Percentiles rank a stretch among this genome's conserved stretches.
These are phyloP conservation scores for Neobulgaria alba DNA, from an alignment of 2,329 filamentous ascomycete species.

Conservation along the genomic window DNA sequence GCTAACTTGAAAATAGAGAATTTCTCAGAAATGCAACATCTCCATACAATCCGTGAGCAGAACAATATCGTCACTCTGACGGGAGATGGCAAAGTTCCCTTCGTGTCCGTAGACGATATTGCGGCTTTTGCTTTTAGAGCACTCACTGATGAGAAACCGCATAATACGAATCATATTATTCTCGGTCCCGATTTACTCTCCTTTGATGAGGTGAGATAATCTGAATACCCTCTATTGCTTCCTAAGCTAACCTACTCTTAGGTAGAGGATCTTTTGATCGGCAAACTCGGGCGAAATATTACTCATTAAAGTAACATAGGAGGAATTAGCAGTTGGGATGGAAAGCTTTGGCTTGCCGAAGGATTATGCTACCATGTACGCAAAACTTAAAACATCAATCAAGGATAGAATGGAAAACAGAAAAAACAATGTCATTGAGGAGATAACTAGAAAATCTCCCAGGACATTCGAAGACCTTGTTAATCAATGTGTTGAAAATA, in stretches of 20 bases:
- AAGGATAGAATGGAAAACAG: slow-evolving; percentile 14
- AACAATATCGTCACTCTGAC: slow-evolving; percentile 36
- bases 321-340: slow-evolving; percentile 9
- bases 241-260: not conserved
- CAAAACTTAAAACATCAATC: slow-evolving; percentile 15
- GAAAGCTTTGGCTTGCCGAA: slow-evolving; percentile 2
- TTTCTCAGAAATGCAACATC: slow-evolving; percentile 31
- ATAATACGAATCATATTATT: slow-evolving; percentile 34
- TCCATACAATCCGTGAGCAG: slow-evolving; percentile 30
- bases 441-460: slow-evolving; percentile 12
- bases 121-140: slow-evolving; percentile 35
- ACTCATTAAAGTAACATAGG: slow-evolving; percentile 13
- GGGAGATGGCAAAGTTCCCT: slow-evolving; percentile 37
- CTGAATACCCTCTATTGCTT: not conserved
- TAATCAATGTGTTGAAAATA: slow-evolving; percentile 7
- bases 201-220: slow-evolving; percentile 25
- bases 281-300: slow-evolving; percentile 12
- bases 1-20: slow-evolving; percentile 32
- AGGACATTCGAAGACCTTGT: slow-evolving; percentile 14
- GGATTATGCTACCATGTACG: slow-evolving; percentile 15
- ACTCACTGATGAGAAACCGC: slow-evolving; percentile 32
- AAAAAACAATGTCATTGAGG: slow-evolving; percentile 11
- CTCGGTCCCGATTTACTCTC: slow-evolving; percentile 29
- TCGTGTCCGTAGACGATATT: slow-evolving; percentile 39
- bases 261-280: slow-evolving; percentile 12